Evolutionary conservation across 768 basidiomycete species (phyloP).

Genomic region (Russula ochroleuca): DNA sequence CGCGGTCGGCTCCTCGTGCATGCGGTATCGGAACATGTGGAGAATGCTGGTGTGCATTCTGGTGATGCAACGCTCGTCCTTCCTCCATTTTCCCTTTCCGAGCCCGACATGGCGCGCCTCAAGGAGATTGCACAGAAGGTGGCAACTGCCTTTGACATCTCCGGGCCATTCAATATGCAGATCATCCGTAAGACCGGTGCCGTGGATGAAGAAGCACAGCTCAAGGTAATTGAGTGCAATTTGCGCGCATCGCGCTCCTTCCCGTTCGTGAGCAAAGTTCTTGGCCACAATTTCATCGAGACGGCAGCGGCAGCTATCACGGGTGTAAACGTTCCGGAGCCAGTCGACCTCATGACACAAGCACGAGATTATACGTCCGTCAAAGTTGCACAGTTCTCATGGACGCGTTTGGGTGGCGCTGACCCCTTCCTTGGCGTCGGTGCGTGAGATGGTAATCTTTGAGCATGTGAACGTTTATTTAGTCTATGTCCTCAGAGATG

Average conservation of each 20-base stretch:
- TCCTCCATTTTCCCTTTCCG: constrained; percentile 80
- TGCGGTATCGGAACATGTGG: constrained; percentile 96
- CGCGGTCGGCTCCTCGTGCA: constrained; percentile 89
- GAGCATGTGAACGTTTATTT: not conserved
- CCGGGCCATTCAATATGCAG: constrained; percentile 99
- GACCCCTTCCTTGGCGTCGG: constrained; percentile 96
- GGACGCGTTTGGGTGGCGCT: constrained; percentile 93
- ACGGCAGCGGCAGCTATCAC: constrained; percentile 86
- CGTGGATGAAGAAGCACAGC: constrained; percentile 52
- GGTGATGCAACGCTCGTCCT: constrained; percentile 97
- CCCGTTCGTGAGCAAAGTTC: constrained; percentile 98
- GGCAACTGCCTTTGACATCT: constrained; percentile 90
- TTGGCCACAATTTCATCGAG: constrained; percentile 96
- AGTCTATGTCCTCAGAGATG: constrained; percentile 66
- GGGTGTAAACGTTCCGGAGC: constrained; percentile 80
- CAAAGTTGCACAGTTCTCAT: constrained; percentile 98
- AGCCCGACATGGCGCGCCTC: constrained; percentile 75
- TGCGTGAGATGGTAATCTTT: constrained; percentile 39
- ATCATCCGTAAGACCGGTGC: constrained; percentile 79
- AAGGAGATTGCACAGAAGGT: constrained; percentile 96
- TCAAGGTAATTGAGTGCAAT: constrained; percentile 99
- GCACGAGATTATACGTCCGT: constrained; percentile 89
- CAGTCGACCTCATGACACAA: constrained; percentile 87
- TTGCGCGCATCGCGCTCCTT: constrained; percentile 96
- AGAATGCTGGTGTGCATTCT: constrained; percentile 98